Conservation (phyloP, 345 rosid genomes). For the Psidium friedrichsthalianum region DNA sequence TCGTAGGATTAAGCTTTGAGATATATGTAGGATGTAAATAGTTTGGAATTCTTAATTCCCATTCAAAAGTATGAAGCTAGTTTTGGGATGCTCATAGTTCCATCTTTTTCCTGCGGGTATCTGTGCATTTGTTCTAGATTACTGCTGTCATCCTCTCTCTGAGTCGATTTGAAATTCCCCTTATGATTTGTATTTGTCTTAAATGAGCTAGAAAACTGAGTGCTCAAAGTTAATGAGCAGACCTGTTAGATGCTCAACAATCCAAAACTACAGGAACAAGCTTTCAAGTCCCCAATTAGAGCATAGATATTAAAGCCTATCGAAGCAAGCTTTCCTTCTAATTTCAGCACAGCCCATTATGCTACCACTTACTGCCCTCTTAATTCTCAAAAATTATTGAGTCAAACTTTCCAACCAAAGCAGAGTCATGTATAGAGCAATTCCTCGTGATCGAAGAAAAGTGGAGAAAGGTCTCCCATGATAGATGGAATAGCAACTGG, state of each 20-base stretch:
- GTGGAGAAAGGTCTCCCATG: neutral
- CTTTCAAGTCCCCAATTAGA: neutral
- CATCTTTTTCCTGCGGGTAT: neutral
- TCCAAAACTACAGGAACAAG: neutral
- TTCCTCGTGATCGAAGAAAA: neutral
- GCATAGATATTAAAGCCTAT: neutral
- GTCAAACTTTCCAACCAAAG: neutral
- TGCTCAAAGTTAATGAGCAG: no score
- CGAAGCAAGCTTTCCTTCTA: neutral
- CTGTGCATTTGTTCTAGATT: neutral
- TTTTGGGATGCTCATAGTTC: neutral
- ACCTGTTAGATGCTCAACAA: no score
- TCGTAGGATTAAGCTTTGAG: neutral
- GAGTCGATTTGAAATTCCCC: neutral
- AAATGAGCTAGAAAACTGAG: no score
- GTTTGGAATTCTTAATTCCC: neutral
- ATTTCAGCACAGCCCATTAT: neutral
- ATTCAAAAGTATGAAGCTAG: neutral
- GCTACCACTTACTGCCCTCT: neutral
- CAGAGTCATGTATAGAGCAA: neutral
- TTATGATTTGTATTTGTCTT: no score
- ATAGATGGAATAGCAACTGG: neutral
- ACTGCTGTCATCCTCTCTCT: neutral
- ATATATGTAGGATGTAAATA: neutral
- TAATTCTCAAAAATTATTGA: neutral